These are phyloP conservation scores for Termitomyces sp. DNA, from an alignment of 768 basidiomycete species.

Conservation along the genomic window DNA sequence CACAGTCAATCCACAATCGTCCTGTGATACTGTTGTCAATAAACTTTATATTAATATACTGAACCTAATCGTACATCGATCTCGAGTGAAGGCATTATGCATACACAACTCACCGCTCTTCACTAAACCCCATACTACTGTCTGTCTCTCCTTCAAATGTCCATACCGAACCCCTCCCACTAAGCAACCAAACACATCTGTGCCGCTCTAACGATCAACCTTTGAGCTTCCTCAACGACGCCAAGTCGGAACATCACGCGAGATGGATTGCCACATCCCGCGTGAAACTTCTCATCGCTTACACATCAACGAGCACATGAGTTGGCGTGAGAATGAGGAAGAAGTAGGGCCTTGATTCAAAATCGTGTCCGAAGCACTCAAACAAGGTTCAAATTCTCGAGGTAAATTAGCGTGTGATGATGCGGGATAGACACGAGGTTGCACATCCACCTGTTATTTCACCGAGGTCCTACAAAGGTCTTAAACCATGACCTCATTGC, in stretches of 20 bases:
- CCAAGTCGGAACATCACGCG: not conserved
- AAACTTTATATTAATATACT: not conserved
- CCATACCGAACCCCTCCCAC: not conserved
- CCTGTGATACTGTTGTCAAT: not conserved
- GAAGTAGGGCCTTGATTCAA: not conserved
- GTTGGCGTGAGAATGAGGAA: slow-evolving; percentile 12
- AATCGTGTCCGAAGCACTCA: not conserved
- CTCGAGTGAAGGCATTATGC: not conserved
- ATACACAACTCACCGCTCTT: not conserved
- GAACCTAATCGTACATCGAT: no score
- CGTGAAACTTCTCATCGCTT: slow-evolving; percentile 22
- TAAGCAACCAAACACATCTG: not conserved
- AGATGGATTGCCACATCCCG: not conserved
- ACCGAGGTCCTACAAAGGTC: not conserved
- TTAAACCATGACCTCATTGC: not conserved
- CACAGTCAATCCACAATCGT: not conserved
- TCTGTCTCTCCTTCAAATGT: not conserved
- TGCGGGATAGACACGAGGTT: not conserved
- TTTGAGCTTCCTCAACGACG: not conserved
- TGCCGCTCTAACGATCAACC: not conserved
- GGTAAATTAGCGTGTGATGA: not conserved
- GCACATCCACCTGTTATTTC: not conserved
- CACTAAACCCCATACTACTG: not conserved
- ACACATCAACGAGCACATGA: slow-evolving; percentile 25
- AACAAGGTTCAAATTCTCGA: not conserved